Conservation (phyloP, 805 yeast species). For the Saccharomycopsis selenospora region DNA sequence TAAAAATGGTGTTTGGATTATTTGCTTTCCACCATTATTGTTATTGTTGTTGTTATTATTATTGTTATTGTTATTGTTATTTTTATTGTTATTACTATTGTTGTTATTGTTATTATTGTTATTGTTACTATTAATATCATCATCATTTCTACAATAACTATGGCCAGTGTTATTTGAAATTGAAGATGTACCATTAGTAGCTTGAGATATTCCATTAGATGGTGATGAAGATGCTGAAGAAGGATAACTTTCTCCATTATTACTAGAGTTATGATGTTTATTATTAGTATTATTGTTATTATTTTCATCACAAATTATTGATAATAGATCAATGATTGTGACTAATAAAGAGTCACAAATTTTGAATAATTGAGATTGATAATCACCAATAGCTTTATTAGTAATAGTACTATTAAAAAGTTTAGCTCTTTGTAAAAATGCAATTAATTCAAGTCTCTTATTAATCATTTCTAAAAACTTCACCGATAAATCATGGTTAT, state of each 20-base stretch:
- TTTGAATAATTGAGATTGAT: conserved; percentile 3
- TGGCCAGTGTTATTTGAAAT: too few species aligned
- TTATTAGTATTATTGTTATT: too few species aligned
- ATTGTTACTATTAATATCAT: conserved; percentile 31
- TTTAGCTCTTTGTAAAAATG: conserved; percentile 22
- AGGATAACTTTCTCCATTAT: not conserved
- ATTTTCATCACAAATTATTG: conserved; percentile 21
- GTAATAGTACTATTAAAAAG: not conserved
- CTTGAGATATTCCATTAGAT: not conserved
- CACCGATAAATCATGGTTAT: conserved; percentile 13
- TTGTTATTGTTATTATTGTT: conserved; percentile 34
- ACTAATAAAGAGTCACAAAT: conserved; percentile 5
- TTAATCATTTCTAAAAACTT: conserved; percentile 26
- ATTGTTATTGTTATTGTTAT: conserved; percentile 15
- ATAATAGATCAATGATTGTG: conserved; percentile 12
- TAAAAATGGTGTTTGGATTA: conserved; percentile 24
- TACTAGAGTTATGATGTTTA: too few species aligned
- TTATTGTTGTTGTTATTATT: conserved; percentile 20
- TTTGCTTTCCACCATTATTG: conserved; percentile 4
- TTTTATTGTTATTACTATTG: conserved; percentile 18
- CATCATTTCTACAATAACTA: too few species aligned
- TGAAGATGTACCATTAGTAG: conserved; percentile 29
- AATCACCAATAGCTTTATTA: conserved; percentile 3
- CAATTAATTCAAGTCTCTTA: conserved; percentile 31
- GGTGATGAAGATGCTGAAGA: not conserved